Conservation (phyloP, 805 yeast genomes). For the Jamesozyma jinghongensis region DNA sequence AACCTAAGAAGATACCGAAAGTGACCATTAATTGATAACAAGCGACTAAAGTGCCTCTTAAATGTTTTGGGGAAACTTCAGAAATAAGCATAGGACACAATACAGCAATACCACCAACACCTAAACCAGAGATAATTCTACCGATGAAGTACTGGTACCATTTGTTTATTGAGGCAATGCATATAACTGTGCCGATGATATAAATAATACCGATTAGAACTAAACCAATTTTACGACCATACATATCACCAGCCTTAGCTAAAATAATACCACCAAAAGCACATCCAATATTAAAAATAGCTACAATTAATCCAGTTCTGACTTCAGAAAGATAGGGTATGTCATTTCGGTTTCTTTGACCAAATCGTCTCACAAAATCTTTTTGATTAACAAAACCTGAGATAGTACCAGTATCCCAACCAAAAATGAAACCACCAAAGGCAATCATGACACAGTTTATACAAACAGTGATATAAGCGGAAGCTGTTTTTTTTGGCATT, state of each 20-base stretch:
- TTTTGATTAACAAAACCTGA: conserved; percentile 61
- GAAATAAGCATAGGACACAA: conserved; percentile 63
- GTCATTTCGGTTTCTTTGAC: conserved; percentile 30
- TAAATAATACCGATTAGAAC: conserved; percentile 55
- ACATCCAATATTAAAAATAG: conserved; percentile 66
- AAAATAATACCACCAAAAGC: conserved; percentile 61
- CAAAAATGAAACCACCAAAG: conserved; percentile 38
- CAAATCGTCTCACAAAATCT: conserved; percentile 48
- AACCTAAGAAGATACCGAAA: conserved; percentile 65
- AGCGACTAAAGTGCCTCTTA: conserved; percentile 64
- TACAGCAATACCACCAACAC: conserved; percentile 70
- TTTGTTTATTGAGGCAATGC: conserved; percentile 42
- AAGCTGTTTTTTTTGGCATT: conserved; percentile 30
- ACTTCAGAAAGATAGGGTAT: conserved; percentile 35
- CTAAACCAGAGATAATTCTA: conserved; percentile 59
- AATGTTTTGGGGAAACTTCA: conserved; percentile 28
- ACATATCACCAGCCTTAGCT: conserved; percentile 50
- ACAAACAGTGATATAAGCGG: conserved; percentile 29
- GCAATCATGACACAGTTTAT: conserved; percentile 28
- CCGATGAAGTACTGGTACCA: conserved; percentile 72
- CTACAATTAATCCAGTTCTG: conserved; percentile 42
- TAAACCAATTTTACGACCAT: conserved; percentile 58
- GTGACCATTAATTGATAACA: conserved; percentile 64
- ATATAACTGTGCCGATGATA: conserved; percentile 58
- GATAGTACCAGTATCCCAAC: conserved; percentile 74